These are phyloP conservation scores for Alternaria viburni DNA, from an alignment of 2,329 filamentous ascomycete species.

Conservation along the genomic window DNA sequence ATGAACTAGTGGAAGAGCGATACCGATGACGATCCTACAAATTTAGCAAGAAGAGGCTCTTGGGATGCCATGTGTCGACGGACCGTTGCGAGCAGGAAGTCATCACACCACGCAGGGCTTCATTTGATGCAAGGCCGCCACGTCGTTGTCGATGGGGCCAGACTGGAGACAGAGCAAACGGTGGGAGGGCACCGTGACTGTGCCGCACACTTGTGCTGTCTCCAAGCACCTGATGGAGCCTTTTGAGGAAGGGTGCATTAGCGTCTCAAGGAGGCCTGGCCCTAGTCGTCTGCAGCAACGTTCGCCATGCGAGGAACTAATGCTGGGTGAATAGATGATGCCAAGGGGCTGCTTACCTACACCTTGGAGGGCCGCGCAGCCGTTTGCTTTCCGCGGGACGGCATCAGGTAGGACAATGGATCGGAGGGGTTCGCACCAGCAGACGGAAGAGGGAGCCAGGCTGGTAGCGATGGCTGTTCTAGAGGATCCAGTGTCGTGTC, in stretches of 20 bases:
- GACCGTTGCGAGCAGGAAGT: slow-evolving; percentile 3
- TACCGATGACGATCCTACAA: slow-evolving; percentile 3
- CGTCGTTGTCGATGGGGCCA: slow-evolving; percentile 25
- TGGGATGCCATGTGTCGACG: slow-evolving; percentile 9
- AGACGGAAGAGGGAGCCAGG: background rate
- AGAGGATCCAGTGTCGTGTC: slow-evolving; percentile 21
- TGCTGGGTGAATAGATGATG: slow-evolving; percentile 12
- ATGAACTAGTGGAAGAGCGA: slow-evolving; percentile 13
- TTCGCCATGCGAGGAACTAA: slow-evolving; percentile 12
- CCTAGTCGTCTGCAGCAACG: slow-evolving; percentile 14
- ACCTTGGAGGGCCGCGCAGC: background rate
- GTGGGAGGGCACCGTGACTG: slow-evolving; percentile 25
- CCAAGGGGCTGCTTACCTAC: background rate
- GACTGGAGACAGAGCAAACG: slow-evolving; percentile 16
- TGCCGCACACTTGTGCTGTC: slow-evolving; percentile 24
- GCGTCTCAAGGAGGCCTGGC: slow-evolving; percentile 20
- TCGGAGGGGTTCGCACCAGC: background rate
- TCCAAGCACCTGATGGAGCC: slow-evolving; percentile 21
- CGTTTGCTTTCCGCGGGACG: background rate
- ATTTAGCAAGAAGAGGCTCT: slow-evolving; percentile 6
- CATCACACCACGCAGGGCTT: background rate
- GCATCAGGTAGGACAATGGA: background rate
- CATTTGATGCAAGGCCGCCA: slow-evolving; percentile 37
- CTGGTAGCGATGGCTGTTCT: background rate
- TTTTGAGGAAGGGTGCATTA: slow-evolving; percentile 30